Evolutionary conservation across 2,329 filamentous ascomycete species (phyloP).

Genomic region (Xylaria sp.): DNA sequence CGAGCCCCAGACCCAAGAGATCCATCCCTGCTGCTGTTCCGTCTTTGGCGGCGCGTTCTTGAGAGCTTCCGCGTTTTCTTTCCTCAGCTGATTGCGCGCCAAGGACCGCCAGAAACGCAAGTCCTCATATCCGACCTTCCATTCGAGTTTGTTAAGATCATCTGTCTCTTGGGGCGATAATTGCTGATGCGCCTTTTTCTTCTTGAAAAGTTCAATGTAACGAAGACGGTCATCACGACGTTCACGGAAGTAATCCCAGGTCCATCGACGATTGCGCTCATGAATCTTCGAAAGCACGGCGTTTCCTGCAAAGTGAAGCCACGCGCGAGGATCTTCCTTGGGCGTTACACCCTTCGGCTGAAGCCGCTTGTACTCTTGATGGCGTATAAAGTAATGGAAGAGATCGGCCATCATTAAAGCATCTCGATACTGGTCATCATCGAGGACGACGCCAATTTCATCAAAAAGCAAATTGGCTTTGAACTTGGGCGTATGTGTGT

Average conservation of each 20-base stretch:
- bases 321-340: constrained; percentile 90
- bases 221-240: constrained; percentile 86
- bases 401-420: constrained; percentile 97
- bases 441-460: constrained; percentile 96
- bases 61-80: constrained; percentile 91
- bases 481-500: constrained; percentile 80
- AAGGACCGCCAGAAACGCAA: constrained; percentile 96
- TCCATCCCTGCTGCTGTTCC: constrained; percentile 84
- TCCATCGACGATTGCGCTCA: constrained; percentile 91
- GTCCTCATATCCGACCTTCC: constrained; percentile 92
- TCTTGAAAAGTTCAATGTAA: constrained; percentile 97
- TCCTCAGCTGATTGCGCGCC: constrained; percentile 91
- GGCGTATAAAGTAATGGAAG: constrained; percentile 97
- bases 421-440: constrained; percentile 97
- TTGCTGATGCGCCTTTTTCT: constrained; percentile 80
- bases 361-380: constrained; percentile 95
- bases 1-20: constrained; percentile 90
- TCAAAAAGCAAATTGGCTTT: constrained; percentile 94
- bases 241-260: constrained; percentile 95
- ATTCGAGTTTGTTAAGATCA: constrained; percentile 80
- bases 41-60: constrained; percentile 67
- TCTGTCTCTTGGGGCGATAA: constrained; percentile 75
- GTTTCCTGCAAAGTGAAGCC: constrained; percentile 90
- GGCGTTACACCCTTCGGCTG: constrained; percentile 84
- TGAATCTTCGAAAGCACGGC: constrained; percentile 94